These are phyloP conservation scores for Pseudocercospora crystallina DNA, from an alignment of 2,329 filamentous ascomycete species.

Conservation along the genomic window DNA sequence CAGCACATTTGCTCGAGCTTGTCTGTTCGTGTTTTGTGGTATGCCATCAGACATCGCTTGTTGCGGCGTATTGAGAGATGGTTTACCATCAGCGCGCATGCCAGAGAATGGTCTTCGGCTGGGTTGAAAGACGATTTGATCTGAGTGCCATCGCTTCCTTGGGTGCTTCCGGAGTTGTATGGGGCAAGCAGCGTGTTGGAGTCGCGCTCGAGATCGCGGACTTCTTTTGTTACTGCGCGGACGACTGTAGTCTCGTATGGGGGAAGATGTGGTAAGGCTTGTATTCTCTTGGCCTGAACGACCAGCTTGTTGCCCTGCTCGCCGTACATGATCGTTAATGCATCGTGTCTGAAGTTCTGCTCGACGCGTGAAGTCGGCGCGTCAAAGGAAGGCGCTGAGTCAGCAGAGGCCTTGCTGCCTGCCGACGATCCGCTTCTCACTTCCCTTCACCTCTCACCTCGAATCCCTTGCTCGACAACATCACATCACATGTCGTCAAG, in stretches of 20 bases:
- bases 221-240: conserved; percentile 82
- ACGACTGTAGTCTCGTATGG: conserved; percentile 92
- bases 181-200: conserved; percentile 75
- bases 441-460: no score
- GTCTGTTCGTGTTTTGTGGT: conserved; percentile 85
- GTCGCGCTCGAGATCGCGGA: conserved; percentile 88
- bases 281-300: conserved; percentile 92
- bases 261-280: conserved; percentile 80
- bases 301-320: conserved; percentile 89
- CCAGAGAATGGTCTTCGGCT: conserved; percentile 74
- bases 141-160: conserved; percentile 30
- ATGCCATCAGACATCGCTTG: conserved; percentile 91
- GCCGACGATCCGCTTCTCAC: no score
- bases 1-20: conserved; percentile 93
- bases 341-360: no score
- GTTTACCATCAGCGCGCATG: conserved; percentile 86
- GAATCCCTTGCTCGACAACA: no score
- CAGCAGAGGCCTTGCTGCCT: no score
- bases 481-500: no score
- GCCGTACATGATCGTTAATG: conserved; percentile 67
- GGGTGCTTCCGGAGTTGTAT: conserved; percentile 57
- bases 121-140: conserved; percentile 78
- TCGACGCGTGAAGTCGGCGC: no score
- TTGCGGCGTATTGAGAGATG: conserved; percentile 94
- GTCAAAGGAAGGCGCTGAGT: no score